Conservation (phyloP, 129 eudicot species). For the Kitagawia praeruptora region DNA sequence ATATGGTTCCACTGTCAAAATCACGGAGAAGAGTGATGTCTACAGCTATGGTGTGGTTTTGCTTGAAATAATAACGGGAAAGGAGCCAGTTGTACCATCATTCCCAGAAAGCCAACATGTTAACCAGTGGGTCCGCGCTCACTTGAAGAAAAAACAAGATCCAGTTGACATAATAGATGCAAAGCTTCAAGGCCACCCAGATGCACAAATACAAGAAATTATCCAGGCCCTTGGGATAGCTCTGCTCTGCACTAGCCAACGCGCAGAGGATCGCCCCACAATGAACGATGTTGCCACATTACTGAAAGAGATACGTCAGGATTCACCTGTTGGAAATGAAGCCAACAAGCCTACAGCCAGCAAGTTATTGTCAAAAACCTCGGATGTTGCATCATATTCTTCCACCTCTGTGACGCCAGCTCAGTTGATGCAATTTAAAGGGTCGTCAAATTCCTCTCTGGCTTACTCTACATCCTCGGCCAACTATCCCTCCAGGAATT, state of each 20-base stretch:
- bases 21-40: constrained; percentile 84
- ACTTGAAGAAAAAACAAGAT: constrained; percentile 64
- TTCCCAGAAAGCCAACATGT: constrained; percentile 73
- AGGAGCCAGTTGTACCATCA: constrained; percentile 68
- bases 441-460: constrained; percentile 58
- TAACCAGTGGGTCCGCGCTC: constrained; percentile 82
- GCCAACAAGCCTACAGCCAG: constrained; percentile 35
- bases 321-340: constrained; percentile 32
- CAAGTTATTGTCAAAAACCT: constrained; percentile 19
- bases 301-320: constrained; percentile 59
- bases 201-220: constrained; percentile 84
- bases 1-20: constrained; percentile 58
- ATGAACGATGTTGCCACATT: constrained; percentile 92
- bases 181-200: constrained; percentile 75
- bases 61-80: constrained; percentile 70
- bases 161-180: constrained; percentile 60
- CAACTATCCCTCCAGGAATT: constrained; percentile 20
- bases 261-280: constrained; percentile 76
- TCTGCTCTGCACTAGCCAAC: constrained; percentile 72
- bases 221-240: constrained; percentile 88
- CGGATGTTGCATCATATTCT: constrained; percentile 24
- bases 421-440: constrained; percentile 48
- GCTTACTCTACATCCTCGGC: constrained; percentile 58
- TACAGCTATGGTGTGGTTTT: constrained; percentile 85
- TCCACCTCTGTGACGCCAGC: constrained; percentile 65